These are phyloP conservation scores for Hymenoscyphus infarciens DNA, from an alignment of 2,329 filamentous ascomycete genomes.

Conservation along the genomic window DNA sequence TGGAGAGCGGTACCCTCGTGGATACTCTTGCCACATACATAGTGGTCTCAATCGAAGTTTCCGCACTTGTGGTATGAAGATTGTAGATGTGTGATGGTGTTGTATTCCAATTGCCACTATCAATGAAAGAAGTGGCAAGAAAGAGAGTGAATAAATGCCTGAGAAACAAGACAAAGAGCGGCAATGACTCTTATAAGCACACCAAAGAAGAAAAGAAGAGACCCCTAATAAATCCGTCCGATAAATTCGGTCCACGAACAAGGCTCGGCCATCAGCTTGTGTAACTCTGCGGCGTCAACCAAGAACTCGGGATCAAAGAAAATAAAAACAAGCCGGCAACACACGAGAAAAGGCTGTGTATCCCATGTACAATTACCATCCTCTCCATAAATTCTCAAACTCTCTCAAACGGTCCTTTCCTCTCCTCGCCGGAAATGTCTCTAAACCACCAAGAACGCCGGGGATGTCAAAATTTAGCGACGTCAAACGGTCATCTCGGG, in stretches of 20 bases:
- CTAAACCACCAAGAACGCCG: background rate
- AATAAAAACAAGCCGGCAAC: background rate
- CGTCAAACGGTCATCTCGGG: background rate
- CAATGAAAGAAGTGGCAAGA: background rate
- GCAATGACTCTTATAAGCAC: background rate
- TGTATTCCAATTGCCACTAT: slow-evolving; percentile 1
- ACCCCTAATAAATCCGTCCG: too few relatives aligned
- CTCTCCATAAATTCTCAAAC: background rate
- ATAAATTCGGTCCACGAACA: background rate
- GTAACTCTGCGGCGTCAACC: background rate
- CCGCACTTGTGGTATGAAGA: background rate
- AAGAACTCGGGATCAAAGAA: background rate
- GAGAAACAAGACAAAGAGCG: background rate
- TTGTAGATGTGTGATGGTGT: background rate
- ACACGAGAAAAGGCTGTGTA: background rate
- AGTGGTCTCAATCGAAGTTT: slow-evolving; percentile 11
- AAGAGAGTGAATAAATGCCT: background rate
- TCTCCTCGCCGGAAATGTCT: background rate
- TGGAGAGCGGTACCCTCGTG: slow-evolving; percentile 26
- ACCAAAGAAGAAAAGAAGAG: background rate
- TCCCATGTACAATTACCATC: background rate
- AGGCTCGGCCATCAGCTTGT: background rate
- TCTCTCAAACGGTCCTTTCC: background rate
- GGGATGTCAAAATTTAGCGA: background rate
- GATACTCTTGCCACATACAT: slow-evolving; percentile 32